Evolutionary conservation across 306 rosid genomes (phyloP).

Genomic region (Quercus cerris): DNA sequence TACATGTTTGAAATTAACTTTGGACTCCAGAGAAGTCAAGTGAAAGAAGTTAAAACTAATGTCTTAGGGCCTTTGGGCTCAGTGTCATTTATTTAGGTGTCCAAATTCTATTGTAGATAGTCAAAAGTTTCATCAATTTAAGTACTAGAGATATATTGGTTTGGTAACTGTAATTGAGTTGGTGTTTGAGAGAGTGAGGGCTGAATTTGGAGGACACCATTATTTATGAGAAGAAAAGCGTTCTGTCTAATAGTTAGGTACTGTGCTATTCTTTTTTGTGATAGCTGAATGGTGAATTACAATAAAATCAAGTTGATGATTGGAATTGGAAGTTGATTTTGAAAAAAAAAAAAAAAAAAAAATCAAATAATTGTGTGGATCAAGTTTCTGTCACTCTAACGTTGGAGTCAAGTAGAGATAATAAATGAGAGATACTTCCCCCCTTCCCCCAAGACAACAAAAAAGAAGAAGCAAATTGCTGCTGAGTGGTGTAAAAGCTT

Average conservation of each 20-base stretch:
- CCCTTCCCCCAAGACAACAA: too few relatives aligned
- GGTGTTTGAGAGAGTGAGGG: background rate
- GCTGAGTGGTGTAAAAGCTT: background rate
- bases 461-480: too few relatives aligned
- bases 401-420: background rate
- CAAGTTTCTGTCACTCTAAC: background rate
- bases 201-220: background rate
- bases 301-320: background rate
- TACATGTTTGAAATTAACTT: background rate
- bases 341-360: background rate
- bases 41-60: background rate
- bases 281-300: background rate
- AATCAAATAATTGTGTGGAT: background rate
- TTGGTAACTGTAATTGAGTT: background rate
- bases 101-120: background rate
- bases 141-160: background rate
- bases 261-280: background rate
- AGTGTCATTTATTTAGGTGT: background rate
- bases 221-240: background rate
- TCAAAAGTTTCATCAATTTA: background rate
- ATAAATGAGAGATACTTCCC: background rate
- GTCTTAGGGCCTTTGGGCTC: background rate
- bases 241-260: background rate
- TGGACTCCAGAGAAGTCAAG: background rate
- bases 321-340: background rate